Conservation (phyloP, 805 yeast genomes). For the Candida manassasensis region DNA sequence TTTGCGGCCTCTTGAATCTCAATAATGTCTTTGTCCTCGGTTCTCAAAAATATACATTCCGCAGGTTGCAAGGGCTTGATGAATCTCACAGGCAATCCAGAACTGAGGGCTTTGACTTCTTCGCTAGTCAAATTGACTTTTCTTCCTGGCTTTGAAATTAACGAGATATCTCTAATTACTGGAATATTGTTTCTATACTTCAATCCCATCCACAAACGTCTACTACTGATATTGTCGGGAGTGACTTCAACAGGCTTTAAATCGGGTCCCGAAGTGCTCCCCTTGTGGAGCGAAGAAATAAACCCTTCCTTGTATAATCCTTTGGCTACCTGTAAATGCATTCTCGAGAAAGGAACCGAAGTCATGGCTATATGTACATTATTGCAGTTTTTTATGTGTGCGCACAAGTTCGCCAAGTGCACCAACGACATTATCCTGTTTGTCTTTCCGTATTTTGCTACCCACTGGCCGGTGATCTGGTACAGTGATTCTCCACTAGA, state of each 20-base stretch:
- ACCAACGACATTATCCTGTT: conserved; percentile 69
- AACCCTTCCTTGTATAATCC: conserved; percentile 91
- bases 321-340: conserved; percentile 78
- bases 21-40: conserved; percentile 44
- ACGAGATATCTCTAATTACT: conserved; percentile 63
- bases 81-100: conserved; percentile 70
- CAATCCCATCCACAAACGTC: conserved; percentile 88
- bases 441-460: too few relatives aligned
- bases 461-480: not conserved
- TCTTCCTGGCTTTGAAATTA: conserved; percentile 83
- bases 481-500: not conserved
- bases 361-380: conserved; percentile 71
- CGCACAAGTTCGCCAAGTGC: conserved; percentile 75
- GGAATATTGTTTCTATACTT: conserved; percentile 81
- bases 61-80: conserved; percentile 85
- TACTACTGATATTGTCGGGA: conserved; percentile 77
- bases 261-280: conserved; percentile 84
- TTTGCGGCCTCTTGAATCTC: conserved; percentile 86
- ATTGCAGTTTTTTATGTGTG: conserved; percentile 85
- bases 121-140: conserved; percentile 56
- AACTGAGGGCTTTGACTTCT: conserved; percentile 68
- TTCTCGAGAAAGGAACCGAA: conserved; percentile 74
- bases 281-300: conserved; percentile 76
- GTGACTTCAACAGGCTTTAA: conserved; percentile 68
- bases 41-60: conserved; percentile 71